Percentiles rank a stretch among this genome's conserved stretches.
Evolutionary conservation across 2,329 filamentous ascomycete species (phyloP).

Genomic region (Aureobasidium musti): DNA sequence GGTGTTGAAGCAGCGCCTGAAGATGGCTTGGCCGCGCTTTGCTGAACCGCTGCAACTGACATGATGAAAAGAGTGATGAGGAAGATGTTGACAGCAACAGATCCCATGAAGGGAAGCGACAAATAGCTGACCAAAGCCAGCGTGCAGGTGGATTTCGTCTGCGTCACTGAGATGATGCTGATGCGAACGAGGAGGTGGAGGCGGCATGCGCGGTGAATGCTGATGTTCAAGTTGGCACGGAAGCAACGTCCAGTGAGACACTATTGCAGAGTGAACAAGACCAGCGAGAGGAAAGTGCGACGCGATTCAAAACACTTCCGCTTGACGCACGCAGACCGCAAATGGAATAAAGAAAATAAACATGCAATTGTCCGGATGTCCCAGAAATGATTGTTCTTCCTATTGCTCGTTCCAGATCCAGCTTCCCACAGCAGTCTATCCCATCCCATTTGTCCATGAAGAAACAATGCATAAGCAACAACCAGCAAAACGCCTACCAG

Average conservation of each 20-base stretch:
- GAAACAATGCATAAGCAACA: not conserved
- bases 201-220: too few species aligned
- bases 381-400: not conserved
- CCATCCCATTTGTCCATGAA: slow-evolving; percentile 15
- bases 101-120: too few species aligned
- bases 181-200: not conserved
- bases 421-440: slow-evolving; percentile 20
- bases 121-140: not conserved
- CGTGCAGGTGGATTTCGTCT: not conserved
- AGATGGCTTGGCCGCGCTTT: not conserved
- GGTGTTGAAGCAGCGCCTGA: not conserved
- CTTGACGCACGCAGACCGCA: too few species aligned
- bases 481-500: slow-evolving; percentile 17
- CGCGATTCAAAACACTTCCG: not conserved
- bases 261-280: not conserved
- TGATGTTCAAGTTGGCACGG: too few species aligned
- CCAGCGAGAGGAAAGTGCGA: not conserved
- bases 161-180: too few species aligned
- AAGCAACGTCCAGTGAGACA: too few species aligned
- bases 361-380: not conserved
- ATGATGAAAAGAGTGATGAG: not conserved
- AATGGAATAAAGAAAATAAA: not conserved
- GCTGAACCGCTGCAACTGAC: not conserved
- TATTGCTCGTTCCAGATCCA: slow-evolving; percentile 12
- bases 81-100: too few species aligned